These are phyloP conservation scores for Metschnikowia matae DNA, from an alignment of 805 yeast species.

Conservation along the genomic window DNA sequence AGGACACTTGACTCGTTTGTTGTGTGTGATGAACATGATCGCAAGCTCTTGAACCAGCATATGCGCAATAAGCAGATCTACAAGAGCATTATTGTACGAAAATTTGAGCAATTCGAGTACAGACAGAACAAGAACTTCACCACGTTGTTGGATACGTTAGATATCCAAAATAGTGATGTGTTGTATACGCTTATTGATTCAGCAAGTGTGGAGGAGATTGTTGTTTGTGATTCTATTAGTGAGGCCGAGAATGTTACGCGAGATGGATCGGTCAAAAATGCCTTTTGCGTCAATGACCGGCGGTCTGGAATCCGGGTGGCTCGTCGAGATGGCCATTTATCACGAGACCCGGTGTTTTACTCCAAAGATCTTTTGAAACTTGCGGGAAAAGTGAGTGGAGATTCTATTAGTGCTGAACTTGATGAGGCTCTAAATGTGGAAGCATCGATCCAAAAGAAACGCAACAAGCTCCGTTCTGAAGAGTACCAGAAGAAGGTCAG, in stretches of 20 bases:
- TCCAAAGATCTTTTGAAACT: constrained; percentile 27
- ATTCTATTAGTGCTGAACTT: constrained; percentile 17
- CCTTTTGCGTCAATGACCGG: constrained; percentile 29
- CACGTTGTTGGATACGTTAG: constrained; percentile 59
- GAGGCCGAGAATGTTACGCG: constrained; percentile 45
- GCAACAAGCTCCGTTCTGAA: constrained; percentile 15
- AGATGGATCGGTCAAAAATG: constrained; percentile 37
- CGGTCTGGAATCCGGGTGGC: constrained; percentile 45
- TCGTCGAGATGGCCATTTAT: constrained; percentile 40
- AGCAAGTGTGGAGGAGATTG: constrained; percentile 52
- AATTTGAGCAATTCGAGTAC: constrained; percentile 56
- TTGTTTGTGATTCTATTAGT: constrained; percentile 48
- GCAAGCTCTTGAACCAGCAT: constrained; percentile 28
- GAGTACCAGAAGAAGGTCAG: constrained; percentile 10
- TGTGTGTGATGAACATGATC: constrained; percentile 63
- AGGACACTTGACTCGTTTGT: constrained; percentile 57
- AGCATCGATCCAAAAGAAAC: constrained; percentile 11
- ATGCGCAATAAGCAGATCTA: constrained; percentile 32
- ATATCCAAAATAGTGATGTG: constrained; percentile 50
- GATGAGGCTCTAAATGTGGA: constrained; percentile 16
- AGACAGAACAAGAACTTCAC: constrained; percentile 15
- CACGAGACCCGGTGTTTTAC: constrained; percentile 53
- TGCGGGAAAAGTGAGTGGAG: constrained; percentile 18
- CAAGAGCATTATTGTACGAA: constrained; percentile 47
- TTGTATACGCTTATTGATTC: constrained; percentile 63